Conservation (phyloP, 2,329 filamentous ascomycete genomes). For the Cordyceps javanica region DNA sequence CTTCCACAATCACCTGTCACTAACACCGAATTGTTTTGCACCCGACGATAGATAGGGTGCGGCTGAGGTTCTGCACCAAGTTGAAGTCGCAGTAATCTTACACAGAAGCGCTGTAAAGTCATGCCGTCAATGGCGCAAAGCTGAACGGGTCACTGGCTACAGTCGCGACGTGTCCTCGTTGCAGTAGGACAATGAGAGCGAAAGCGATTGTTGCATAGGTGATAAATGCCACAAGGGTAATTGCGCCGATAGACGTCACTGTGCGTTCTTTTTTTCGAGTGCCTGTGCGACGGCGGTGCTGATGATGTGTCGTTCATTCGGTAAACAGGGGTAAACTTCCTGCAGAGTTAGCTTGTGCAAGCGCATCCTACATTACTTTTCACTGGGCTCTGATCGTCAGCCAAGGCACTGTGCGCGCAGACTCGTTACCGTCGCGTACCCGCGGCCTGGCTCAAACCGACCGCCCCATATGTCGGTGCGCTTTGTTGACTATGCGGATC, state of each 20-base stretch:
- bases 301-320: not conserved
- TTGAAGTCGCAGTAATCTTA: not conserved
- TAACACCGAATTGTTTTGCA: conserved; percentile 4
- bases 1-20: not conserved
- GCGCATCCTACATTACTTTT: not conserved
- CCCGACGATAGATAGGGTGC: not conserved
- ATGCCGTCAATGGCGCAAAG: conserved; percentile 5
- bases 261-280: not conserved
- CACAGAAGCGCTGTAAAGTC: not conserved
- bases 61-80: not conserved
- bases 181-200: not conserved
- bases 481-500: not conserved
- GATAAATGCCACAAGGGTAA: not conserved
- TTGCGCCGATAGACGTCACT: not conserved
- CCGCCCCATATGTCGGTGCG: not conserved
- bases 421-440: not conserved
- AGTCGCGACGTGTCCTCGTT: not conserved
- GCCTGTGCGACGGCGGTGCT: not conserved
- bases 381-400: not conserved
- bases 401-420: not conserved
- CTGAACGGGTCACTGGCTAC: not conserved
- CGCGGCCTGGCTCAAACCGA: not conserved
- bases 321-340: not conserved
- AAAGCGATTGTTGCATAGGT: not conserved
- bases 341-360: not conserved